Conservation (phyloP, 176 grass and related monocot genomes). For the Cenchrus americanus region DNA sequence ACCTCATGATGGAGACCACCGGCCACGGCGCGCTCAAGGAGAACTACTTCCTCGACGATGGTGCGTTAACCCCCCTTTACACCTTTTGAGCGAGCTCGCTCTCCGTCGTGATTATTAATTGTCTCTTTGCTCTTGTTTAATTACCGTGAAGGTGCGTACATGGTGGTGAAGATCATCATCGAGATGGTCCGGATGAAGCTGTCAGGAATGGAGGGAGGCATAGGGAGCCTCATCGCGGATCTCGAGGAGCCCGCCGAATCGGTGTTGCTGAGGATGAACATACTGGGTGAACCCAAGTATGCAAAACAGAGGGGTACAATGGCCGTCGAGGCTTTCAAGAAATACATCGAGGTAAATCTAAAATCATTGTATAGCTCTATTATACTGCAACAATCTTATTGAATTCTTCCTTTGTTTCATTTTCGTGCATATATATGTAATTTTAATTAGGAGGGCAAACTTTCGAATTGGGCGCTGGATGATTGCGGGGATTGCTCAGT, state of each 20-base stretch:
- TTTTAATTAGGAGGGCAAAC: constrained; percentile 63
- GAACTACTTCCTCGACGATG: constrained; percentile 88
- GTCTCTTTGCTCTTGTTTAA: not conserved
- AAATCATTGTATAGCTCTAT: not conserved
- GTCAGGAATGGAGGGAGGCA: constrained; percentile 46
- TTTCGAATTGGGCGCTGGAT: constrained; percentile 66
- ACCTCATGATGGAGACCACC: constrained; percentile 94
- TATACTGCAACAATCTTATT: not conserved
- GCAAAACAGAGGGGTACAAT: constrained; percentile 59
- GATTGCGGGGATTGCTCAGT: constrained; percentile 77
- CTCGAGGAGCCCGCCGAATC: constrained; percentile 73
- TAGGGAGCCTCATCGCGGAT: constrained; percentile 66
- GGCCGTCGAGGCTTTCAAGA: constrained; percentile 58
- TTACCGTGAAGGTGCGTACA: constrained; percentile 58
- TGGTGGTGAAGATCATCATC: constrained; percentile 86
- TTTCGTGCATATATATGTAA: too few relatives aligned
- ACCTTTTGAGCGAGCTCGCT: not conserved
- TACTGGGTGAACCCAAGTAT: constrained; percentile 57
- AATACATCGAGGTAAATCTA: constrained; percentile 59
- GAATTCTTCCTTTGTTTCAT: not conserved
- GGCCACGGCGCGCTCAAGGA: constrained; percentile 80
- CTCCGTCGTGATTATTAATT: not conserved
- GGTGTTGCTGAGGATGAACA: constrained; percentile 68
- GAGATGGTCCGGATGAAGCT: constrained; percentile 84
- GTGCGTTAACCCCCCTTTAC: not conserved